Evolutionary conservation across 228 moss, liverwort and hornwort genomes (phyloP).

Genomic region (Sphagnum magellanicum): DNA sequence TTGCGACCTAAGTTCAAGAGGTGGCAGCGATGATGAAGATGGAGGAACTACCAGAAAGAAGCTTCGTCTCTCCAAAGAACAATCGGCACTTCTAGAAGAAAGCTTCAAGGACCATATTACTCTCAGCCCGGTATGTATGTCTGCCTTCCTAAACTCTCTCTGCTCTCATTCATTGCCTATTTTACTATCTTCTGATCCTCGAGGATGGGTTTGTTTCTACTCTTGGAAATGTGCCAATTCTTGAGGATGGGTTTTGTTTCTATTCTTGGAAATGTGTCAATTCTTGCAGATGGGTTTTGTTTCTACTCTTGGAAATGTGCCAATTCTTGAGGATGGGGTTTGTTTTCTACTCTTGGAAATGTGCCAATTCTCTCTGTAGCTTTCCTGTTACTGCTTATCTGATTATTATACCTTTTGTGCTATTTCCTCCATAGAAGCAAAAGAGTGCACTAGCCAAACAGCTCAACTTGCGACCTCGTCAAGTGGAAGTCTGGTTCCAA

Average conservation of each 20-base stretch:
- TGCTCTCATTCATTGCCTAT: background rate
- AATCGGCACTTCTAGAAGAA: constrained; percentile 85
- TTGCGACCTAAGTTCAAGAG: constrained; percentile 73
- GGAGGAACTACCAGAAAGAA: constrained; percentile 92
- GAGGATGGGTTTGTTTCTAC: background rate
- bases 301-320: background rate
- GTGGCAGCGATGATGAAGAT: constrained; percentile 89
- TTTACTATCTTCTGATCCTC: background rate
- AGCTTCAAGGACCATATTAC: constrained; percentile 98
- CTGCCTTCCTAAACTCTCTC: background rate
- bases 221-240: background rate
- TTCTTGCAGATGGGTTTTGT: background rate
- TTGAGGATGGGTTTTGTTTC: no score
- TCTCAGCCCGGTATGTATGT: constrained; percentile 53
- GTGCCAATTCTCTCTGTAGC: background rate
- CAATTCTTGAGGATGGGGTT: background rate
- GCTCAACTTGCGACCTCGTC: constrained; percentile 73
- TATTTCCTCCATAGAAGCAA: constrained; percentile 52
- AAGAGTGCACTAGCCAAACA: constrained; percentile 95
- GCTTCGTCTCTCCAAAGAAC: constrained; percentile 86
- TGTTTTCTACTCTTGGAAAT: background rate
- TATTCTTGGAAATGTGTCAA: no score
- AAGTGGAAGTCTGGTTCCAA: constrained; percentile 99
- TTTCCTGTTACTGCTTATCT: background rate
- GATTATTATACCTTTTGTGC: background rate